Evolutionary conservation across 345 rosid genomes (phyloP), one percentile per base, ranked within the genome.

Genomic region (Boechera divaricarpa): DNA sequence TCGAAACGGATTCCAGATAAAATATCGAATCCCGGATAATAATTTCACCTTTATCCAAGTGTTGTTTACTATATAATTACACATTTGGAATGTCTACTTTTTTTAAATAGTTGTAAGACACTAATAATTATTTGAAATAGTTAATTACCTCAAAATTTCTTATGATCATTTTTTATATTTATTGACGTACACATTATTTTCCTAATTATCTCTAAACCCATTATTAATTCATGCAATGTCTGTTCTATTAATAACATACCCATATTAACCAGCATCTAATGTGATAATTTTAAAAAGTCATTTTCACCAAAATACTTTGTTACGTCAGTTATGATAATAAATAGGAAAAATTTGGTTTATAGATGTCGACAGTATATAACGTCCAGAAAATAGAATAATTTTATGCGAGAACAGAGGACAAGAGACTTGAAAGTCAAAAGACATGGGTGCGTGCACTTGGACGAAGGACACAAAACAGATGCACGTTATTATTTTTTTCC

Each of bases 391-490:
- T 54, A 21, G 16, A 21, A 64, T 42, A 13, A 9, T 8, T 1
- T 16, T 33, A 70, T 11, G 65, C 36, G 59, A 62, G 66, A 45
- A 62, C 42, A 77, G 58, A 63, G 18, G 58, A 63, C 71, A 70
- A 45, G 52, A 65, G 80, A 63, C 71, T 70, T 70, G 71, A 77
- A 77, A 70, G 80, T 77, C 80, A 70, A 62, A 70, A 41, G 76
- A 55, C 80, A 77, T 70, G 59, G 75, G 71, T 77, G 32, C 75
- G 80, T 77, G 80, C 76, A 64, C 48, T 69, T 70, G 41, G 35
- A 55, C 47, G 54, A 60, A 60, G 21, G 63, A 39, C 58, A 42
- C 58, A 61, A 60, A 68, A 76, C 75, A 76, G 42, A 52, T 33
- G 39, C 56, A 69, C 18, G 57, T 76, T 76, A 4, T 29, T 65